Conservation (phyloP, 2,329 filamentous ascomycete species). For the Aspergillus terreus region DNA sequence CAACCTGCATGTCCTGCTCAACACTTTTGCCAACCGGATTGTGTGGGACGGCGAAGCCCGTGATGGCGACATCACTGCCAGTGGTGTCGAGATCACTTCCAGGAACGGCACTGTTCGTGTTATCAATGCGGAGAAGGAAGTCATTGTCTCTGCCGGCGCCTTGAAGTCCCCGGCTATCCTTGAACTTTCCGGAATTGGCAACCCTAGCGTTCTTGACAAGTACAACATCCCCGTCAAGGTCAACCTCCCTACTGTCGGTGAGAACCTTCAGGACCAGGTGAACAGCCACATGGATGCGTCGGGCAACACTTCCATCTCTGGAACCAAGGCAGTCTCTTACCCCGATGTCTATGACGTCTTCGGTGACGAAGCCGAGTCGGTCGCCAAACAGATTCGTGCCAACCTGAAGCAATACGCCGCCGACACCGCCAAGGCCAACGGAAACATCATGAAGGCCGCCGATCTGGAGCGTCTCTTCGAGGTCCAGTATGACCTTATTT, state of each 20-base stretch:
- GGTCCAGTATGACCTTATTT: constrained; percentile 24
- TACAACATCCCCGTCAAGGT: constrained; percentile 25
- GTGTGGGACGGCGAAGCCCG: constrained; percentile 36
- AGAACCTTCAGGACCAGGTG: constrained; percentile 18
- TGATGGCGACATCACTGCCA: constrained; percentile 17
- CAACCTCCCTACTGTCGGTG: constrained; percentile 41
- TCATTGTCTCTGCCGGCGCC: constrained; percentile 59
- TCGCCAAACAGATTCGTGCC: constrained; percentile 1
- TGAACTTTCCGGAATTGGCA: constrained; percentile 60
- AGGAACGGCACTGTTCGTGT: constrained; percentile 1
- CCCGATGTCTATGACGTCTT: constrained; percentile 8
- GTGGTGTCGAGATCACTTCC: constrained; percentile 1
- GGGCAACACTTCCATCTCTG: constrained; percentile 1
- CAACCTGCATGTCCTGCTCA: constrained; percentile 44
- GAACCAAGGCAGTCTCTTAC: constrained; percentile 2
- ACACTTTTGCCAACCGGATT: constrained; percentile 41
- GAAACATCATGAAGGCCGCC: constrained; percentile 18
- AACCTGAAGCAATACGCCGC: constrained; percentile 16
- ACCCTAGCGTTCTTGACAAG: constrained; percentile 25
- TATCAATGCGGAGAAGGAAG: constrained; percentile 42
- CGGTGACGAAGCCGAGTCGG: constrained; percentile 5
- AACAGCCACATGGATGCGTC: constrained; percentile 3
- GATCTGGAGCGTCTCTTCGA: constrained; percentile 23
- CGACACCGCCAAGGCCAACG: constrained; percentile 19
- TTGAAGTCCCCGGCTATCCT: constrained; percentile 54